Percentiles rank a stretch among this genome's conserved stretches.
Conservation (phyloP, 257 asterid species). For the Scutellaria galericulata region DNA sequence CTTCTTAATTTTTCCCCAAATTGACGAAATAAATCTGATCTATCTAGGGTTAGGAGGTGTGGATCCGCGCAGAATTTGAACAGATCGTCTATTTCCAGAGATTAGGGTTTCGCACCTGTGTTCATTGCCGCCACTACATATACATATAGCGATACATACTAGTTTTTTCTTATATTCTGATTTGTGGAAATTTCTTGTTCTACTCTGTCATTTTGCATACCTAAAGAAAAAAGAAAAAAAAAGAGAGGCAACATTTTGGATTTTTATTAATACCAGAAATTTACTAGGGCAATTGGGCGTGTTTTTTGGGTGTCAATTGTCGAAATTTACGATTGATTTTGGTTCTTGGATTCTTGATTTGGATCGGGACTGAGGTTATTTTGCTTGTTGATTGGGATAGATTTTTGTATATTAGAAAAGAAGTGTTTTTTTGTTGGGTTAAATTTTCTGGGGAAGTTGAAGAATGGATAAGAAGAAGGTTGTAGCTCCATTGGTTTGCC, state of each 20-base stretch:
- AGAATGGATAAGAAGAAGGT: slow-evolving; percentile 93
- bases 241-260: neutral
- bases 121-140: slow-evolving; percentile 59
- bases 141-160: slow-evolving; percentile 35
- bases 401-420: slow-evolving; percentile 30
- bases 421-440: slow-evolving; percentile 2
- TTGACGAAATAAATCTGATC: slow-evolving; percentile 43
- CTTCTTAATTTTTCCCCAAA: slow-evolving; percentile 24
- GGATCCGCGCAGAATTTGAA: slow-evolving; percentile 50
- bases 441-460: slow-evolving; percentile 9
- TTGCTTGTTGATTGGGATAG: slow-evolving; percentile 33
- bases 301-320: slow-evolving; percentile 53
- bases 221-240: neutral
- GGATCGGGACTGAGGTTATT: slow-evolving; percentile 46
- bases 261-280: slow-evolving; percentile 24
- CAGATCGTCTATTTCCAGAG: slow-evolving; percentile 37
- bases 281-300: slow-evolving; percentile 41
- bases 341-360: slow-evolving; percentile 41
- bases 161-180: slow-evolving; percentile 35
- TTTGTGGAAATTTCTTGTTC: slow-evolving; percentile 33
- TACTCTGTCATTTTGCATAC: slow-evolving; percentile 5
- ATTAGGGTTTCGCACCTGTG: slow-evolving; percentile 79
- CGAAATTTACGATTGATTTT: slow-evolving; percentile 32
- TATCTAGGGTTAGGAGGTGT: slow-evolving; percentile 74
- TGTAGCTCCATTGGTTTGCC: slow-evolving; percentile 92